phyloP scores from a whole-genome alignment of 805 yeast species.

The Candida michaelii region DNA sequence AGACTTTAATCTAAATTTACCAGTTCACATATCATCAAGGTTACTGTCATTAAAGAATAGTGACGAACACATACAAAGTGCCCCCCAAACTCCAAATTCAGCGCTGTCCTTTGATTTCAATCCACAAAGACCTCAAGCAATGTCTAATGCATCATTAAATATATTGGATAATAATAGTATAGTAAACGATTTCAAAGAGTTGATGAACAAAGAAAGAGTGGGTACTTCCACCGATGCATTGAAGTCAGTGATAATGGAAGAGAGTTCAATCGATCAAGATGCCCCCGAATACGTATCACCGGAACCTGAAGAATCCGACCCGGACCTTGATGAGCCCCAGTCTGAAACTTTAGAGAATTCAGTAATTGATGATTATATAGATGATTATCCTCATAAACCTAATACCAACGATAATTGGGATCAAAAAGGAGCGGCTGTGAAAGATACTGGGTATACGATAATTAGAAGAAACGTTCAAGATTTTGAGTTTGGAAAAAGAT shows the following conservation, averaged over 20 bases:
- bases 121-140: slow-evolving; percentile 21
- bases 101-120: slow-evolving; percentile 33
- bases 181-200: slow-evolving; percentile 20
- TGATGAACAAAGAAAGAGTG: slow-evolving; percentile 14
- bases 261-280: neutral
- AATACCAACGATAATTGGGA: slow-evolving; percentile 22
- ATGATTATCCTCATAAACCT: neutral
- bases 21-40: slow-evolving; percentile 26
- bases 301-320: slow-evolving; percentile 2
- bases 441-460: slow-evolving; percentile 21
- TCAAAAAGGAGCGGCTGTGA: slow-evolving; percentile 36
- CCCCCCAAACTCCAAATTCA: slow-evolving; percentile 32
- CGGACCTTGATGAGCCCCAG: neutral
- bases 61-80: slow-evolving; percentile 20
- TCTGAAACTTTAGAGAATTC: neutral
- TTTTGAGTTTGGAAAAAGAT: slow-evolving; percentile 40
- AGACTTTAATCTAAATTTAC: slow-evolving; percentile 8
- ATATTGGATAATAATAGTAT: slow-evolving; percentile 32
- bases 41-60: slow-evolving; percentile 22
- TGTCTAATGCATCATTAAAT: slow-evolving; percentile 37
- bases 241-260: slow-evolving; percentile 9
- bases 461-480: slow-evolving; percentile 40
- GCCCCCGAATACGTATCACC: neutral
- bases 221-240: slow-evolving; percentile 14
- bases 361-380: slow-evolving; percentile 11